Percentiles rank a stretch among this genome's conserved stretches.
Evolutionary conservation across 139 green algal genomes (phyloP).

Genomic region (Gonium pectorale): DNA sequence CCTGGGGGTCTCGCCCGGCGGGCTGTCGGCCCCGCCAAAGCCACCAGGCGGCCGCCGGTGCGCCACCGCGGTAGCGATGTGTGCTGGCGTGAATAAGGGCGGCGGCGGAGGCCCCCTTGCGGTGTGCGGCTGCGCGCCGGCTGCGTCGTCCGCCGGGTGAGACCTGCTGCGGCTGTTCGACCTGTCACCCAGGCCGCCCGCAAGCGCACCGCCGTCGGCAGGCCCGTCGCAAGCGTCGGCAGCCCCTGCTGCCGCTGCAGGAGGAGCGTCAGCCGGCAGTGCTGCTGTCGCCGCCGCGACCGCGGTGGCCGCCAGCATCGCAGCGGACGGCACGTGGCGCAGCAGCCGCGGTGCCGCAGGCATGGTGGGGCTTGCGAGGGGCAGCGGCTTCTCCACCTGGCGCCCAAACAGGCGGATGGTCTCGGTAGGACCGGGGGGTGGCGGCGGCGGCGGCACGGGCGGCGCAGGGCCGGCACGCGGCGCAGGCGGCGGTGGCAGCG

Average conservation of each 20-base stretch:
- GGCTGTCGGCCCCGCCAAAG: background rate
- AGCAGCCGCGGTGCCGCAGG: background rate
- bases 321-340: background rate
- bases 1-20: background rate
- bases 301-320: background rate
- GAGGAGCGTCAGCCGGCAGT: background rate
- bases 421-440: background rate
- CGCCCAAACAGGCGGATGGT: constrained; percentile 18
- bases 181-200: background rate
- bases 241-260: background rate
- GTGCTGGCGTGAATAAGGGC: background rate
- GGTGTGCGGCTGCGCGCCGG: background rate
- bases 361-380: background rate
- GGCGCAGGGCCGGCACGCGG: too few relatives aligned
- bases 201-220: background rate
- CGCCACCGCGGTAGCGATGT: background rate
- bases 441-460: too few relatives aligned
- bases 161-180: background rate
- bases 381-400: background rate
- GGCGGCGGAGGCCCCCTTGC: background rate
- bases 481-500: too few relatives aligned
- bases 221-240: background rate
- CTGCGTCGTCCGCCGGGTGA: background rate
- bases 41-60: background rate
- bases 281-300: background rate